Base-by-base conservation (phyloP, 2,329 filamentous ascomycete genomes). In the Didymella exigua region DNA sequence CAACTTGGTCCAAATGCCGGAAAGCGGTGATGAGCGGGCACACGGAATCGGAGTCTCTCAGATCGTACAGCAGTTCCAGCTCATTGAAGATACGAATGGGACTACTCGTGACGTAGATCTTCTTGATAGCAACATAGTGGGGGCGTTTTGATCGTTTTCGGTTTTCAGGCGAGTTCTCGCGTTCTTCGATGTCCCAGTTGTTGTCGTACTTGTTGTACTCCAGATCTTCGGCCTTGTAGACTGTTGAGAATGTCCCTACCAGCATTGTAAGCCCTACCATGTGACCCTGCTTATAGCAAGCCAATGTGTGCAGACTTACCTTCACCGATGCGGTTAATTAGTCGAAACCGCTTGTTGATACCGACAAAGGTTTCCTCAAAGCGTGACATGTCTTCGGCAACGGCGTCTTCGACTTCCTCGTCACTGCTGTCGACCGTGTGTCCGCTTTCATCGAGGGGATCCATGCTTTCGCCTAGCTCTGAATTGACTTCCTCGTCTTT, bases 1-100 rank as follows among this genome's bases (percentile, higher is more conserved):
- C 87, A 33, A 99, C 95, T 76, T 99, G 95, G 71, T 99, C 95
- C 54, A 91, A 89, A 65, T 92, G 84, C 52, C 95, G 89, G 72
- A 98, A 98, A n/a, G 95, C 93, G 6, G 95, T 99, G 74, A 99
- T 96, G 18, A 99, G 84, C 29, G 95, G 93, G 66, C 95, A 98
- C 23, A 99, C 93, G 2, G 91, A 91, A 33, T 86, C 83, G 56
- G 89, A 96, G 52, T 89, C 85, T 44, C 89, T 86, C 8, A 99
- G 84, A 71, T 96, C 92, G 72, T 96, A 87, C 19, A 99, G 85
- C 19, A 99, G 83, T 67, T 98, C 93, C 16, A 99, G 86, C 76
- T 99, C 95, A 77, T 99, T 99, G 71, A 96, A 86, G 65, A 99
- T 98, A 40, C 95, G 90, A 24, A 88, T 83, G 0, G 95, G 95